A percentile compares a stretch with the other conserved stretches of the same genome.
phyloP scores from a whole-genome alignment of 768 basidiomycete species.

The Calocera cornea region DNA sequence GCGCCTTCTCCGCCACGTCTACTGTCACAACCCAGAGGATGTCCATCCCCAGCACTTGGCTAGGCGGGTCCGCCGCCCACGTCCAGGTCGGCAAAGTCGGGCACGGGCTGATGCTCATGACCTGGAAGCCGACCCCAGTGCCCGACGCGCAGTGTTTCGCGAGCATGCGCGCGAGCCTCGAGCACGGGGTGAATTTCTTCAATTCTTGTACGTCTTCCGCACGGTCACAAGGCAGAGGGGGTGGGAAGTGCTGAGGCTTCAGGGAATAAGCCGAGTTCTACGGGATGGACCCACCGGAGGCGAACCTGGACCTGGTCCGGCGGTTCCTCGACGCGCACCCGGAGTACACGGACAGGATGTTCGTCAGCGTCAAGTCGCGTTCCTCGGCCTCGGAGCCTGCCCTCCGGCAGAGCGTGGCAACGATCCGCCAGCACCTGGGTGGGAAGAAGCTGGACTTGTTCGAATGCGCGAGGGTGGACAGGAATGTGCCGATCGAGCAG shows the following conservation, averaged over 20 bases:
- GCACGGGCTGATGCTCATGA: not conserved
- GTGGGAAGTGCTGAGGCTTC: constrained; percentile 8
- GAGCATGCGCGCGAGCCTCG: constrained; percentile 37
- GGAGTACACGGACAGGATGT: constrained; percentile 23
- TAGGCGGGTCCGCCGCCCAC: not conserved
- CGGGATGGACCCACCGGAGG: constrained; percentile 19
- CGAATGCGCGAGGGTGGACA: constrained; percentile 18
- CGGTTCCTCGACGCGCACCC: constrained; percentile 27
- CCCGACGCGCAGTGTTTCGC: constrained; percentile 49
- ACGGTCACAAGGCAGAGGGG: too few species aligned
- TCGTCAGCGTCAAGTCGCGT: constrained; percentile 30
- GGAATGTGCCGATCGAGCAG: constrained; percentile 20
- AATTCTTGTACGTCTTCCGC: constrained; percentile 32
- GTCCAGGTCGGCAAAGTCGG: not conserved
- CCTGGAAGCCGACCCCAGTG: constrained; percentile 33
- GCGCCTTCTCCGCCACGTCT: too few species aligned
- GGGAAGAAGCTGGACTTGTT: constrained; percentile 28
- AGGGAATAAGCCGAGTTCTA: constrained; percentile 30
- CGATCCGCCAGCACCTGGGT: constrained; percentile 22
- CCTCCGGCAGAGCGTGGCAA: constrained; percentile 20
- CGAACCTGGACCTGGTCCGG: constrained; percentile 27
- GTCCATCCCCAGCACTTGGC: not conserved
- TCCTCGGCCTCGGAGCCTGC: constrained; percentile 18
- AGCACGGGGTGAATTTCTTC: constrained; percentile 22
- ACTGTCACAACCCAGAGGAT: not conserved